A percentile compares a stretch with the other conserved stretches of the same genome.
These are phyloP conservation scores for Tylopilus cervinicoccineus DNA, from an alignment of 768 basidiomycete genomes.

Conservation along the genomic window DNA sequence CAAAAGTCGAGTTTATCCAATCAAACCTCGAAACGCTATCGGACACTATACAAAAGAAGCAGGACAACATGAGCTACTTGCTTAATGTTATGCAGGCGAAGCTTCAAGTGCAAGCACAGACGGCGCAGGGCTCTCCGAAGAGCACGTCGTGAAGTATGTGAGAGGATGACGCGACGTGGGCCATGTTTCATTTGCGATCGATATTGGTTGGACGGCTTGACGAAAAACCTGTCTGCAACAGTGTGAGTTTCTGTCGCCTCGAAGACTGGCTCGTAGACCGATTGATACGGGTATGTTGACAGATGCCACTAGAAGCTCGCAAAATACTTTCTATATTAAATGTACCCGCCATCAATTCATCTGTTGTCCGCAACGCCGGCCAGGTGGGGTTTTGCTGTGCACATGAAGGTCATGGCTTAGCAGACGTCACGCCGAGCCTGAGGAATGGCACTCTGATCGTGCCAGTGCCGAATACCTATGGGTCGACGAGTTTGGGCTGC, in stretches of 20 bases:
- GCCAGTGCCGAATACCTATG: too few species aligned
- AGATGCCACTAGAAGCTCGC: not conserved
- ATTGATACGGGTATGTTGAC: not conserved
- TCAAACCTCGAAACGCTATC: conserved; percentile 84
- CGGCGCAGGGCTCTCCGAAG: conserved; percentile 16
- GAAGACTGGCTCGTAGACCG: not conserved
- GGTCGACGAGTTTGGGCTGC: not conserved
- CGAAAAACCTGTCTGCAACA: not conserved
- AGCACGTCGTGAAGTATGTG: conserved; percentile 14
- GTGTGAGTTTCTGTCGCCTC: not conserved
- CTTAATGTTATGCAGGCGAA: conserved; percentile 70
- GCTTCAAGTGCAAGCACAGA: conserved; percentile 29
- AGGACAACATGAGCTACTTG: conserved; percentile 80
- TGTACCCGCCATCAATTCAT: not conserved
- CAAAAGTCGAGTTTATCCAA: conserved; percentile 79
- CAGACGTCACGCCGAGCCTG: not conserved
- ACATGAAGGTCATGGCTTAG: not conserved
- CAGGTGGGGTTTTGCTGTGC: not conserved
- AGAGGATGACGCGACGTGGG: not conserved
- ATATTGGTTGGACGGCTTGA: not conserved
- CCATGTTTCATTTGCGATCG: not conserved
- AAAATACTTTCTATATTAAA: not conserved
- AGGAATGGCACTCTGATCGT: not conserved
- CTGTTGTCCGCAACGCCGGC: not conserved
- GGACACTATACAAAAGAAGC: conserved; percentile 85